Base-by-base conservation (phyloP, 1,139 yeast genomes). In the Hansenula lynferdii region DNA sequence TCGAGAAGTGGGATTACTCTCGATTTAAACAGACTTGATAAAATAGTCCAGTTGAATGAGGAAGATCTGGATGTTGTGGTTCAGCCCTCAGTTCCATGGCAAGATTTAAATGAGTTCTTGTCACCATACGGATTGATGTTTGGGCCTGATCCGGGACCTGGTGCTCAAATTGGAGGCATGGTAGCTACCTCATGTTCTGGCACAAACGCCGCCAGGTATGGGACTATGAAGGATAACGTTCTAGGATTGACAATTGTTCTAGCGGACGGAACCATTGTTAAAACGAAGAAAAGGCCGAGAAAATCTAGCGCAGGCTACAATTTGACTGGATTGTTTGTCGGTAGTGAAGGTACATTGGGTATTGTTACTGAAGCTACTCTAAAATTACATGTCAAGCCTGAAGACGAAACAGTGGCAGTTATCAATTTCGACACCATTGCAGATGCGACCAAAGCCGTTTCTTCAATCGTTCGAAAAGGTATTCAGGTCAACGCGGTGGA, bases 251-350 rank as follows among this genome's bases (percentile, higher is more conserved):
- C 75, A 21, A 86, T 80, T 15, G 87, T 81, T 11, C 60, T 81
- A 30, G 83, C 87, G 6, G 87, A 81, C 57, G 87, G 89, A 5
- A 77, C 85, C 1, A 60, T 81, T 16, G 64, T 81, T 37, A 79
- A 77, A 53, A 80, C 87, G 0, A 74, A 77, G 47, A 73, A 72
- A 43, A 69, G 94, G 49, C 89, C 94, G 1, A 70, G 86, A 50
- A 85, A 85, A 54, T 74, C 89, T 0, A 69, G 85, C 45, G 94
- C 94, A 3, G 94, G 94, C 8, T 84, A 84, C 56, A 82, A 82
- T 52, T 61, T 80, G 47, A 80, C 80, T 43, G 77, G 79, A 12
- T 56, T 84, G 44, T 80, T 84, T 52, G 67, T 79, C 41, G 94
- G 94, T 0, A 70, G 80, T 45, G 92, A 84, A 56, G 94, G 94